A percentile compares a stretch with the other conserved stretches of the same genome.
Conservation (phyloP, 2,329 filamentous ascomycete species). For the Ascochyta viciae-villosae region DNA sequence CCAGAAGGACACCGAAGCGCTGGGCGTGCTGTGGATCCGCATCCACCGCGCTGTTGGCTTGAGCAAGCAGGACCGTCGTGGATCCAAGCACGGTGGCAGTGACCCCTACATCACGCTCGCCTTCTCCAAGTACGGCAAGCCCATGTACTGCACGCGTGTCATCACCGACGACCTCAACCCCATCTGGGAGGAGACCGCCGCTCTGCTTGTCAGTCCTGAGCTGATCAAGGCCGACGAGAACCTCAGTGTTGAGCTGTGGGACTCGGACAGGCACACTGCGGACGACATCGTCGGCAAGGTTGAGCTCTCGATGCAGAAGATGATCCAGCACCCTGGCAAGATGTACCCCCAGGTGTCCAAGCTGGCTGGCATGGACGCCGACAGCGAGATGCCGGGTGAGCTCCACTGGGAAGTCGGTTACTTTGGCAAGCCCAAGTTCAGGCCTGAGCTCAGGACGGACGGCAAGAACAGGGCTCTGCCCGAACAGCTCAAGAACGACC, state of each 20-base stretch:
- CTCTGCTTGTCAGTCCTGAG: constrained; percentile 84
- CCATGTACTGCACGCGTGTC: constrained; percentile 95
- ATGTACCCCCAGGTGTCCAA: constrained; percentile 92
- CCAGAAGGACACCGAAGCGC: constrained; percentile 83
- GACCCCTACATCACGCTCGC: constrained; percentile 95
- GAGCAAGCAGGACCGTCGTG: constrained; percentile 88
- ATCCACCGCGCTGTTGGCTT: constrained; percentile 88
- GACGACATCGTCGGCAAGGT: constrained; percentile 97
- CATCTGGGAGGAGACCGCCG: constrained; percentile 86
- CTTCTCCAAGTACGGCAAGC: constrained; percentile 96
- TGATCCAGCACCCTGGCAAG: constrained; percentile 90
- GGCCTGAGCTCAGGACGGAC: constrained; percentile 82
- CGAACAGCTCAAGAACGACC: constrained; percentile 73
- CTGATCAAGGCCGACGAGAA: constrained; percentile 94
- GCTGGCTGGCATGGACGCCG: constrained; percentile 81
- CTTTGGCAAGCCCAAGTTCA: constrained; percentile 89
- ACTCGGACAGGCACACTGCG: constrained; percentile 88
- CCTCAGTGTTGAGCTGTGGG: constrained; percentile 93
- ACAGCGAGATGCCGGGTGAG: constrained; percentile 88
- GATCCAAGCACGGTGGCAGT: constrained; percentile 83
- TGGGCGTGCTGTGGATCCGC: constrained; percentile 90
- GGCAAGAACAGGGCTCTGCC: constrained; percentile 83
- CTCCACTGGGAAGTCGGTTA: constrained; percentile 96
- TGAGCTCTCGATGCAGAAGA: constrained; percentile 90
- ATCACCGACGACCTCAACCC: constrained; percentile 95